A percentile compares a stretch with the other conserved stretches of the same genome.
phyloP scores from a whole-genome alignment of 306 rosid species.

The Fragaria nilgerrensis region DNA sequence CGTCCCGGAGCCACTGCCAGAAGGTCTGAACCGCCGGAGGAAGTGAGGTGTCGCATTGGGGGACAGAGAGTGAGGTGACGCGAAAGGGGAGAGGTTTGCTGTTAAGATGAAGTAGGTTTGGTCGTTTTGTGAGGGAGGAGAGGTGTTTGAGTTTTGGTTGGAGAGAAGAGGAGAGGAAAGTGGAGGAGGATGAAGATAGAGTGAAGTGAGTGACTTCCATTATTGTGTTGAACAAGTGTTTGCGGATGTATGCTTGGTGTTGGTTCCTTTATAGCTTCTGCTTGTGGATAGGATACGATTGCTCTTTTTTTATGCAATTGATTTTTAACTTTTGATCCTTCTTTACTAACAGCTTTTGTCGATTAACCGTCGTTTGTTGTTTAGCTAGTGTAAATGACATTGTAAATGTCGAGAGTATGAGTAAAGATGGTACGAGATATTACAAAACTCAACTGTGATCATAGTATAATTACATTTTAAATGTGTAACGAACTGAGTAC shows the following conservation, averaged over 20 bases:
- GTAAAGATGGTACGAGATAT: too few relatives aligned
- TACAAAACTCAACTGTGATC: too few relatives aligned
- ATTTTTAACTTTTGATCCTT: too few relatives aligned
- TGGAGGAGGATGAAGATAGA: constrained; percentile 34
- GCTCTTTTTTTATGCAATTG: background rate
- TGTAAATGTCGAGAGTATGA: too few relatives aligned
- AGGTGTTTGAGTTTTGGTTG: constrained; percentile 18
- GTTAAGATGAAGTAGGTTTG: constrained; percentile 4
- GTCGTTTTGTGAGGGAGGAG: constrained; percentile 3
- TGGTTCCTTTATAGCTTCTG: background rate
- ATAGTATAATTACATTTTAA: too few relatives aligned
- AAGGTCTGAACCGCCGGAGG: constrained; percentile 59
- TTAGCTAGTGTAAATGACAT: too few relatives aligned
- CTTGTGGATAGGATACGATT: constrained; percentile 2
- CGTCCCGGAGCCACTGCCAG: constrained; percentile 86
- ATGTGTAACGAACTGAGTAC: too few relatives aligned
- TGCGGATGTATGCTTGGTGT: background rate
- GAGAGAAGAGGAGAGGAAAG: constrained; percentile 21
- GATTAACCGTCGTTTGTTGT: too few relatives aligned
- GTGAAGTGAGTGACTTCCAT: constrained; percentile 34
- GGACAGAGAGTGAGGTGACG: constrained; percentile 34
- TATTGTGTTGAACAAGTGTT: constrained; percentile 22
- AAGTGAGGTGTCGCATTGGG: constrained; percentile 56
- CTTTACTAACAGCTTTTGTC: too few relatives aligned
- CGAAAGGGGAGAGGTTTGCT: constrained; percentile 18